phyloP scores from a whole-genome alignment of 2,329 filamentous ascomycete species.

The Colletotrichum sp. region DNA sequence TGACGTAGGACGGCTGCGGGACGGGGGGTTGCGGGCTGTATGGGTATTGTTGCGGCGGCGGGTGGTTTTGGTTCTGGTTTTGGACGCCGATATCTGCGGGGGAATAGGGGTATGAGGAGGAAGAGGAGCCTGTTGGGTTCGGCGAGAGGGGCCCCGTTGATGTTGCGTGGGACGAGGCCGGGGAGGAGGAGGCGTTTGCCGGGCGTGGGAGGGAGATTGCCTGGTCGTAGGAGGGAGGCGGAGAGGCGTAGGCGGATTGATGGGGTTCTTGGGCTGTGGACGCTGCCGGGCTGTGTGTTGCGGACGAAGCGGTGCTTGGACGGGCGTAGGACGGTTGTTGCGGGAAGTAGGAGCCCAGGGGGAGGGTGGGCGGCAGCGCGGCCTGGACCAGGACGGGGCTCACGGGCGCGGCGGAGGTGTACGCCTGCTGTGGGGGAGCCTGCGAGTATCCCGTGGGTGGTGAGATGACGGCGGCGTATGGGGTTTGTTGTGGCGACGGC shows the following conservation, averaged over 20 bases:
- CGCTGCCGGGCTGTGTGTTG: not conserved
- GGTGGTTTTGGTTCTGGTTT: not conserved
- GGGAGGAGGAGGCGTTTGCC: not conserved
- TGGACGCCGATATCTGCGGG: not conserved
- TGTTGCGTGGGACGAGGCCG: not conserved
- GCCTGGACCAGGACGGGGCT: not conserved
- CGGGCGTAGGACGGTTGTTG: slow-evolving; percentile 14
- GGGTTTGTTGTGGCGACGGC: not conserved
- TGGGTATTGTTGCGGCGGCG: not conserved
- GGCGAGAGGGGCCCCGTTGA: not conserved
- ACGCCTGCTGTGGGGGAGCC: not conserved
- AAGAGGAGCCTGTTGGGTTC: not conserved
- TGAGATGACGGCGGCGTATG: not conserved
- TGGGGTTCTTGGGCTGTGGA: not conserved
- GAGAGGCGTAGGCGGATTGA: not conserved
- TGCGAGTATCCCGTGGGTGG: not conserved
- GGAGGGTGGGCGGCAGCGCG: slow-evolving; percentile 1
- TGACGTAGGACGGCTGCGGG: slow-evolving; percentile 1
- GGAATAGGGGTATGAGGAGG: not conserved
- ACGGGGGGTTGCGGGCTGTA: not conserved
- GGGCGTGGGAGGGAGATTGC: not conserved
- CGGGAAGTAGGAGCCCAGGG: slow-evolving; percentile 9
- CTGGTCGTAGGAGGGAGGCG: slow-evolving; percentile 13
- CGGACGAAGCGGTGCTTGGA: not conserved
- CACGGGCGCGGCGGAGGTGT: not conserved